phyloP scores from a whole-genome alignment of 148 eudicot genomes.

The Mesembryanthemum crystallinum region DNA sequence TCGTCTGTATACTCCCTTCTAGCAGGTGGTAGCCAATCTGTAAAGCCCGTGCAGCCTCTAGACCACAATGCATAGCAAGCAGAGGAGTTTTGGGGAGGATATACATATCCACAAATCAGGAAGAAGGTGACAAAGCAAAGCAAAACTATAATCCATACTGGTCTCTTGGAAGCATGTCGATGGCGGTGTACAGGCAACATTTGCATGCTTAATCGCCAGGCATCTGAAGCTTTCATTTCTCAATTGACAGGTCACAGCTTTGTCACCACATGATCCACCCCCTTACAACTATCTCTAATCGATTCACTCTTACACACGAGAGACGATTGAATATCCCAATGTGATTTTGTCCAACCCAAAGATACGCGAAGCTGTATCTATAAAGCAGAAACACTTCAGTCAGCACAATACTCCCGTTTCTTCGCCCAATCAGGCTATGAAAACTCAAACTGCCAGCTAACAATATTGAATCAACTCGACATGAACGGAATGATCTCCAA shows the following conservation, averaged over 20 bases:
- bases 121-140: conserved; percentile 59
- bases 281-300: conserved; percentile 5
- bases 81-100: conserved; percentile 63
- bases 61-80: conserved; percentile 74
- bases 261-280: conserved; percentile 20
- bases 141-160: conserved; percentile 71
- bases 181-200: conserved; percentile 59
- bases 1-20: conserved; percentile 68
- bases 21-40: conserved; percentile 67
- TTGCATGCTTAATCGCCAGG: conserved; percentile 70
- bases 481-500: not conserved
- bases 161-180: conserved; percentile 60
- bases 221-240: conserved; percentile 59
- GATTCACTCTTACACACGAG: not conserved
- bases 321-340: not conserved
- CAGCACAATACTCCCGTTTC: conserved; percentile 2
- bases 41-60: conserved; percentile 59
- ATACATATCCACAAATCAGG: conserved; percentile 66
- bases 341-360: not conserved
- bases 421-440: not conserved
- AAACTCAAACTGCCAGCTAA: not conserved
- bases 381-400: not conserved
- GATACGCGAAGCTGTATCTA: conserved; percentile 13
- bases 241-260: conserved; percentile 24
- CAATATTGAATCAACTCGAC: not conserved